These are phyloP conservation scores for Besnoitia besnoiti DNA, from an alignment of 169 alveolate genomes.

Conservation along the genomic window DNA sequence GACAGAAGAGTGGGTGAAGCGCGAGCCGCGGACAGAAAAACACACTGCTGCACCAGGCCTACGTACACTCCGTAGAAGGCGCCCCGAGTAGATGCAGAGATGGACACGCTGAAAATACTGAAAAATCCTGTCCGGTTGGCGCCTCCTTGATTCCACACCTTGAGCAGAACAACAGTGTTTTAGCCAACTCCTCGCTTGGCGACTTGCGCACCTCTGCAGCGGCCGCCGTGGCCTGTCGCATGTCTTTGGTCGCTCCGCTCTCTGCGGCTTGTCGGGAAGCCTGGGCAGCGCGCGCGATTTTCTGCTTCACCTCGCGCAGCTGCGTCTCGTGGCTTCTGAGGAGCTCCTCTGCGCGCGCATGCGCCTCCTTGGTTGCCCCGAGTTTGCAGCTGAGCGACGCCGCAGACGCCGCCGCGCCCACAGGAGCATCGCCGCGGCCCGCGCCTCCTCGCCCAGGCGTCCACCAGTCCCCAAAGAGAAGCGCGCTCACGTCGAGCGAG, in stretches of 20 bases:
- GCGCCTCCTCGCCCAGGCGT: not conserved
- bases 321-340: not conserved
- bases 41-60: no score
- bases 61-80: no score
- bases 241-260: not conserved
- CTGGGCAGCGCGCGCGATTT: not conserved
- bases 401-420: not conserved
- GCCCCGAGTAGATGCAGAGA: no score
- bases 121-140: no score
- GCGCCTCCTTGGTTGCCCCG: not conserved
- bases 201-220: not conserved
- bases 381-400: not conserved
- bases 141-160: no score
- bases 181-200: not conserved
- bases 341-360: not conserved
- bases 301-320: not conserved
- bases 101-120: no score
- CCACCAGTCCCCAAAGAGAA: not conserved
- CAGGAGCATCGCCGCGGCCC: not conserved
- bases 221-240: slow-evolving; percentile 6
- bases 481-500: not conserved
- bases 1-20: no score
- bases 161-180: not conserved
- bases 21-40: no score
- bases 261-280: not conserved